Evolutionary conservation across 192 early-diverging fungal species (phyloP).

Genomic region (Jimgerdemannia flammicorona): DNA sequence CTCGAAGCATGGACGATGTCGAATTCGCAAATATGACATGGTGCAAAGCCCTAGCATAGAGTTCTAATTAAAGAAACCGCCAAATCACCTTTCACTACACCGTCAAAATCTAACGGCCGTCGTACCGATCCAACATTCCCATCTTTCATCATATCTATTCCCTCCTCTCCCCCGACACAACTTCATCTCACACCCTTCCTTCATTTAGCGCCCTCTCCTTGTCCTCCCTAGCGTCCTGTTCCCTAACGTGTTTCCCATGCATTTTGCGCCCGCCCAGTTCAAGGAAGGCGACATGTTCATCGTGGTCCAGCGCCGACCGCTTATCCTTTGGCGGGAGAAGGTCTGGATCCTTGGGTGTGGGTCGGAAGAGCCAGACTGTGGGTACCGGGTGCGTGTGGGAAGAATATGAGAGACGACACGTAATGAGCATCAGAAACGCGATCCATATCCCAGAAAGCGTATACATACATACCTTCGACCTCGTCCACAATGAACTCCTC

Average conservation of each 20-base stretch:
- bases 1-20: too few relatives aligned
- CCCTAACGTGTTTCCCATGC: conserved; percentile 60
- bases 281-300: conserved; percentile 65
- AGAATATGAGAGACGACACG: background rate
- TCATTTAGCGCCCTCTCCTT: conserved; percentile 7
- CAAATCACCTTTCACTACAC: too few relatives aligned
- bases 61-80: too few relatives aligned
- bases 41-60: too few relatives aligned
- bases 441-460: background rate
- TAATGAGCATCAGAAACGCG: background rate
- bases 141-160: too few relatives aligned
- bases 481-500: conserved; percentile 60
- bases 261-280: conserved; percentile 71
- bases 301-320: conserved; percentile 55
- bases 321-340: conserved; percentile 37
- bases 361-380: conserved; percentile 67
- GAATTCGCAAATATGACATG: too few relatives aligned
- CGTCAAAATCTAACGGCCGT: too few relatives aligned
- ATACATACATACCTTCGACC: conserved; percentile 53
- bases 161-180: too few relatives aligned
- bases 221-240: conserved; percentile 31
- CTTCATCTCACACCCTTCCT: background rate
- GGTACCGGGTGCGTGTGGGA: too few relatives aligned
- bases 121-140: too few relatives aligned
- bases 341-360: conserved; percentile 35